These are phyloP conservation scores for Psilocybe cyanescens DNA, from an alignment of 768 basidiomycete species.

Conservation along the genomic window DNA sequence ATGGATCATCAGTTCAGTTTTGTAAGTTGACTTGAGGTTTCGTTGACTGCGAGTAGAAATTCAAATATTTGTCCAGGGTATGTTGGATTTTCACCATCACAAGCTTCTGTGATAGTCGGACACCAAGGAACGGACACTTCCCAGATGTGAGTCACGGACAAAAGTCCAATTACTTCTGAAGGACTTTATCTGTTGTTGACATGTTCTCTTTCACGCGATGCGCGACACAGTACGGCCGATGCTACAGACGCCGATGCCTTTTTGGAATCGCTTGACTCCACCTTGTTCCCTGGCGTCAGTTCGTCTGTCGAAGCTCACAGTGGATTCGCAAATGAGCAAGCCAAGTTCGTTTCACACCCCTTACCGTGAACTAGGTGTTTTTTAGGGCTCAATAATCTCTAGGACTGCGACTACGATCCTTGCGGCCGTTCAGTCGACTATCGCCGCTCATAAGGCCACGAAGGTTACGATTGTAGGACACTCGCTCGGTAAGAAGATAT, in stretches of 20 bases:
- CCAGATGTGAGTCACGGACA: conserved; percentile 31
- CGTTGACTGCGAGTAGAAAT: background rate
- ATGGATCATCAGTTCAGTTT: conserved; percentile 39
- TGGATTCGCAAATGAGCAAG: conserved; percentile 48
- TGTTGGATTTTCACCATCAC: conserved; percentile 35
- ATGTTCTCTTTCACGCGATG: background rate
- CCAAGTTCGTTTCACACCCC: conserved; percentile 30
- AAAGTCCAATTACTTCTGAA: background rate
- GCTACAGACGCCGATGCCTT: conserved; percentile 41
- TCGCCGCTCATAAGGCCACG: conserved; percentile 36
- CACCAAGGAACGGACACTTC: conserved; percentile 46
- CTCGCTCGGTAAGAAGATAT: conserved; percentile 37
- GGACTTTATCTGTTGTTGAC: background rate
- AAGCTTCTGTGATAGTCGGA: conserved; percentile 40
- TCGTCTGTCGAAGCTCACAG: conserved; percentile 46
- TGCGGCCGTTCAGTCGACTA: conserved; percentile 40
- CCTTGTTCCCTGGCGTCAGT: conserved; percentile 50
- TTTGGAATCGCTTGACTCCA: conserved; percentile 33
- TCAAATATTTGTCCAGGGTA: conserved; percentile 18
- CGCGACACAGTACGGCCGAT: conserved; percentile 32
- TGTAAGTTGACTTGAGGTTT: conserved; percentile 31
- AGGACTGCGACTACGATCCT: conserved; percentile 47
- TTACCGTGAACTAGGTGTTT: background rate
- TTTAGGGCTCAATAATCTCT: background rate
- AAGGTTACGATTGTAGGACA: conserved; percentile 51